Percentiles rank a stretch among this genome's conserved stretches.
These are phyloP conservation scores for Stipa capillata DNA, from an alignment of 176 grass and related monocot genomes.

Conservation along the genomic window DNA sequence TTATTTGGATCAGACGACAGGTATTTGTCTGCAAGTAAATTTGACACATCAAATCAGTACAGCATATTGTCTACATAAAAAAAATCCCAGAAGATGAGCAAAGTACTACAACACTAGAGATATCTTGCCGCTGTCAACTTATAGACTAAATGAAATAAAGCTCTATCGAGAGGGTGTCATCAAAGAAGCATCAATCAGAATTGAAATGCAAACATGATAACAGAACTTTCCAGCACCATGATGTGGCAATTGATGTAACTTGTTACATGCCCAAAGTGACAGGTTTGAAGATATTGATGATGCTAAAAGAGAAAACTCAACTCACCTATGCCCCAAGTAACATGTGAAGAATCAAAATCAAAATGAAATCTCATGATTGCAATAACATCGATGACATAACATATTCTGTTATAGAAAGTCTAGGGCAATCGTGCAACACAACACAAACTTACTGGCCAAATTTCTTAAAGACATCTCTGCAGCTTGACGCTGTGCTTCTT, in stretches of 20 bases:
- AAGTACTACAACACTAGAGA: not conserved
- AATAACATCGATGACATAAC: not conserved
- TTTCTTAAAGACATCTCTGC: conserved; percentile 63
- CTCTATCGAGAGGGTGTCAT: not conserved
- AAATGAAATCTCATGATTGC: not conserved
- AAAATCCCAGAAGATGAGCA: not conserved
- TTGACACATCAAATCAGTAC: conserved; percentile 13
- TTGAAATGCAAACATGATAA: conserved; percentile 25
- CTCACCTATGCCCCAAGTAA: not conserved
- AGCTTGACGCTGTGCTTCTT: conserved; percentile 55
- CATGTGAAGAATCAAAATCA: not conserved
- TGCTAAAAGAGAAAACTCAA: not conserved
- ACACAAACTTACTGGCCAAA: conserved; percentile 49
- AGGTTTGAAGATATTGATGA: not conserved
- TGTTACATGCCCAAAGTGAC: not conserved
- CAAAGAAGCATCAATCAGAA: conserved; percentile 23
- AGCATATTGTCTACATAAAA: not conserved
- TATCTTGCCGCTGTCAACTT: not conserved
- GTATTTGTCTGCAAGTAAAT: conserved; percentile 69
- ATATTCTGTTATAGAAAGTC: not conserved
- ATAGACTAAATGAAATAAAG: not conserved
- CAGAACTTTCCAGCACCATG: not conserved
- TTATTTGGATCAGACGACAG: conserved; percentile 48
- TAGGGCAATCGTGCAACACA: not conserved
- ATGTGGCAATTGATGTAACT: not conserved